Base-by-base conservation (phyloP, 2,329 filamentous ascomycete species). In the Stagonosporopsis vannaccii region DNA sequence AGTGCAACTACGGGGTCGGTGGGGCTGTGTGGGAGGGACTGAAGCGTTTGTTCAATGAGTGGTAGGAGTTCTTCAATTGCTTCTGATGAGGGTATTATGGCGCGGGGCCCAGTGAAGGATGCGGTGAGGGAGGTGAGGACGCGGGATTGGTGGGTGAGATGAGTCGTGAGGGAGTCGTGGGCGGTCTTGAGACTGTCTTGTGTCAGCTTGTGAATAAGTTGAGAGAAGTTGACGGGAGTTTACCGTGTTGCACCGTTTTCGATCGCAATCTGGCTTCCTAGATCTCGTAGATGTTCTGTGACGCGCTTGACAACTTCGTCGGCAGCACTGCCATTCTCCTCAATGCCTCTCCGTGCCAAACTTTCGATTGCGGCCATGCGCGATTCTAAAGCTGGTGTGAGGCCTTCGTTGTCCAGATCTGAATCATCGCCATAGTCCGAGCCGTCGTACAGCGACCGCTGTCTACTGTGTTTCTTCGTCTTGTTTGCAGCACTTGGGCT, bases 391-490 rank as follows among this genome's bases (percentile, higher is more conserved):
- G 84, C 86, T 0, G 85, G 81, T 7, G 87, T 85, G 70, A 92
- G 87, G 19, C 87, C 87, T n/a, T 87, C 80, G 11, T 84, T 75
- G 30, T 91, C 88, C 17, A 91, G 77, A 68, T 91, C 89, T 3
- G 87, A 88, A 62, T 90, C 87, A 1, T 86, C 89, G 6, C 89
- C 88, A 70, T 90, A 91, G 70, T 91, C 88, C 63, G 87, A 90
- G 7, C 89, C 88, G 68, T 91, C 88, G 68, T 91, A 91, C 36
- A 85, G 73, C 81, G 75, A 80, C 23, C 73, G 79, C 58, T 75
- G 71, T 47, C 78, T 70, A 42, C 68, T 69, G 83, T 81, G 77
- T 58, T 69, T 66, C 43, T 62, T 61, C 25, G 55, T 49, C 51
- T 64, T 66, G 44, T 61, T 47, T 20, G 68, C 74, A 26, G 77